Conservation (phyloP, 2,329 filamentous ascomycete genomes). For the Cordyceps cateniannulata region DNA sequence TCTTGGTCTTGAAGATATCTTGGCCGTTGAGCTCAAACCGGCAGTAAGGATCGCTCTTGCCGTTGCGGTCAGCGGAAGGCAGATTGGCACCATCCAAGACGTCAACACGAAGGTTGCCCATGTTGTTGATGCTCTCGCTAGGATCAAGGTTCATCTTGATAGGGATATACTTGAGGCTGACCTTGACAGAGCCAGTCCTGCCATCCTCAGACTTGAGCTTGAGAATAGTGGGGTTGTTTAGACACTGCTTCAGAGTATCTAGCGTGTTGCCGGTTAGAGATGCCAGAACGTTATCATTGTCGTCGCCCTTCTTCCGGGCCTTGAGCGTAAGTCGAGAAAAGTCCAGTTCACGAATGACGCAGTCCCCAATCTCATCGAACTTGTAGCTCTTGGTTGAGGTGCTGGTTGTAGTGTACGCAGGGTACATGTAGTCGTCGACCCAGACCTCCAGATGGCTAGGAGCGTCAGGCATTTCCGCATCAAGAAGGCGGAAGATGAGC, state of each 20-base stretch:
- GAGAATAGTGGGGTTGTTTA: conserved; percentile 85
- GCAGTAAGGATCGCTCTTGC: conserved; percentile 95
- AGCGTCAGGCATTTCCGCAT: conserved; percentile 72
- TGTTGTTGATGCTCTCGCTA: conserved; percentile 97
- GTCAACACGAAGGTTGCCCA: conserved; percentile 91
- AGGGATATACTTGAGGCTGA: conserved; percentile 91
- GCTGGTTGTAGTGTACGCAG: conserved; percentile 76
- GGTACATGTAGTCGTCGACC: conserved; percentile 92
- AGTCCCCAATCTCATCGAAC: conserved; percentile 91
- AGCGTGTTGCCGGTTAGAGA: conserved; percentile 80
- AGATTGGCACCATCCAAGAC: conserved; percentile 79
- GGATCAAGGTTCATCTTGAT: conserved; percentile 91
- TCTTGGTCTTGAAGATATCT: conserved; percentile 91
- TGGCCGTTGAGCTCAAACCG: conserved; percentile 87
- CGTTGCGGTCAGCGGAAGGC: conserved; percentile 91
- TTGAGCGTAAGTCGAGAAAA: conserved; percentile 89
- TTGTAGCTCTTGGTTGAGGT: conserved; percentile 62
- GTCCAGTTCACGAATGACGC: conserved; percentile 94
- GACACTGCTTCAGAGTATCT: conserved; percentile 78
- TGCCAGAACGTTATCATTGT: conserved; percentile 70
- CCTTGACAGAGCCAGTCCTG: conserved; percentile 69
- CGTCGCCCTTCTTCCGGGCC: conserved; percentile 72
- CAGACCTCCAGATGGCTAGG: conserved; percentile 78
- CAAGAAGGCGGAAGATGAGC: conserved; percentile 88
- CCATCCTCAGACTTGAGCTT: conserved; percentile 74